Conservation (phyloP, 1,284 basidiomycete genomes). For the Ustilago sp. region DNA sequence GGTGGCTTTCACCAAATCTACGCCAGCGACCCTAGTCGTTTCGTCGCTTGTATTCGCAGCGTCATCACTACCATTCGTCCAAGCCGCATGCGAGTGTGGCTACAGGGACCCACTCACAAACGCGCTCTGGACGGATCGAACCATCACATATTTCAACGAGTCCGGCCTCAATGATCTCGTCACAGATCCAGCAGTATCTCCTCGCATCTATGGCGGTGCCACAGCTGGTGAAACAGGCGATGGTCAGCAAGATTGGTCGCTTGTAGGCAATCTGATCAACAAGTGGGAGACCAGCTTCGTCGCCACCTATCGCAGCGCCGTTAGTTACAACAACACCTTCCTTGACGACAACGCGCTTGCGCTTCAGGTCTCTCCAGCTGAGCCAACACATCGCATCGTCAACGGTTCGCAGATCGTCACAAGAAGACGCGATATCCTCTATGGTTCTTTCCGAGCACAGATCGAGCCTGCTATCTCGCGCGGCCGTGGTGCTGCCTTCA, state of each 20-base stretch:
- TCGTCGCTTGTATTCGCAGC: conserved; percentile 26
- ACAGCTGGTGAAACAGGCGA: conserved; percentile 50
- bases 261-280: conserved; percentile 53
- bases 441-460: conserved; percentile 59
- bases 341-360: conserved; percentile 45
- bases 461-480: conserved; percentile 44
- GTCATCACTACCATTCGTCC: conserved; percentile 14
- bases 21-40: conserved; percentile 31
- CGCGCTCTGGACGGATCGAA: conserved; percentile 59
- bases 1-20: conserved; percentile 4
- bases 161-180: conserved; percentile 49
- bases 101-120: conserved; percentile 59
- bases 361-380: conserved; percentile 52
- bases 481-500: conserved; percentile 50
- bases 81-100: conserved; percentile 58
- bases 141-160: conserved; percentile 66
- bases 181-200: conserved; percentile 40
- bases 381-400: conserved; percentile 46
- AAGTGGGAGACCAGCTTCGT: conserved; percentile 58
- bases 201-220: conserved; percentile 45
- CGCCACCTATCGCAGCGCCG: conserved; percentile 53
- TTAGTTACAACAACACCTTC: conserved; percentile 58
- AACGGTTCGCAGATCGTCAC: conserved; percentile 59
- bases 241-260: conserved; percentile 53
- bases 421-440: conserved; percentile 60